Percentiles rank a stretch among this genome's conserved stretches.
Evolutionary conservation across 2,329 filamentous ascomycete genomes (phyloP).

Genomic region (Ceratocystis destructans): DNA sequence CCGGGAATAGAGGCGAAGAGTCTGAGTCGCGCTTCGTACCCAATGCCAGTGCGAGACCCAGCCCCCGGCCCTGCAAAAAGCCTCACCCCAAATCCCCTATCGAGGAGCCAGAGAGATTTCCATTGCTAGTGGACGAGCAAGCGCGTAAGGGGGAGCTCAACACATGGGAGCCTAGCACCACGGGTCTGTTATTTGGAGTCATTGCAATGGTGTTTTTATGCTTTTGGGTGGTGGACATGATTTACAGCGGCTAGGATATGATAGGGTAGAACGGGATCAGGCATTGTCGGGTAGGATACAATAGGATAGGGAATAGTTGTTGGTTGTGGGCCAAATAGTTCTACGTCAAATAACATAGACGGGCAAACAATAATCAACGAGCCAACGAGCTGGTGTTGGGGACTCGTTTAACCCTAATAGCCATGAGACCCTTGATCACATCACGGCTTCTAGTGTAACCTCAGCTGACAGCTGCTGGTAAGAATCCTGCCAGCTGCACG

Average conservation of each 20-base stretch:
- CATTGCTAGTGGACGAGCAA: not conserved
- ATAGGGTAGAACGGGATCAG: not conserved
- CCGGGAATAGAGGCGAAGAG: not conserved
- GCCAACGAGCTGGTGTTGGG: not conserved
- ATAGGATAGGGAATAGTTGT: too few relatives aligned
- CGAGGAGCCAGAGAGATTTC: not conserved
- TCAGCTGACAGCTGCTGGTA: not conserved
- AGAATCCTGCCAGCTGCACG: not conserved
- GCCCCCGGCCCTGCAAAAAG: not conserved
- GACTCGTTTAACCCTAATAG: not conserved
- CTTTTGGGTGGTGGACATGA: constrained; percentile 8
- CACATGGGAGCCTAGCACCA: constrained; percentile 5
- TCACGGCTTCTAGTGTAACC: not conserved
- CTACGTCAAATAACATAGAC: too few relatives aligned
- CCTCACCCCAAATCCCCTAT: not conserved
- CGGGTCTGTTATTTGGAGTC: not conserved
- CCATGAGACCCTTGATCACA: not conserved
- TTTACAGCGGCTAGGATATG: not conserved
- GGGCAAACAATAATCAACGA: not conserved
- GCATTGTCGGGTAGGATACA: not conserved
- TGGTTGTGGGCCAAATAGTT: too few relatives aligned
- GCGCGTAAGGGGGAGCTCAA: not conserved
- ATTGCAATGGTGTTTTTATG: constrained; percentile 3
- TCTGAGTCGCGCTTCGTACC: not conserved
- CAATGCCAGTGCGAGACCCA: not conserved